Conservation (phyloP, 768 basidiomycete genomes). For the Exsudoporus frostii region DNA sequence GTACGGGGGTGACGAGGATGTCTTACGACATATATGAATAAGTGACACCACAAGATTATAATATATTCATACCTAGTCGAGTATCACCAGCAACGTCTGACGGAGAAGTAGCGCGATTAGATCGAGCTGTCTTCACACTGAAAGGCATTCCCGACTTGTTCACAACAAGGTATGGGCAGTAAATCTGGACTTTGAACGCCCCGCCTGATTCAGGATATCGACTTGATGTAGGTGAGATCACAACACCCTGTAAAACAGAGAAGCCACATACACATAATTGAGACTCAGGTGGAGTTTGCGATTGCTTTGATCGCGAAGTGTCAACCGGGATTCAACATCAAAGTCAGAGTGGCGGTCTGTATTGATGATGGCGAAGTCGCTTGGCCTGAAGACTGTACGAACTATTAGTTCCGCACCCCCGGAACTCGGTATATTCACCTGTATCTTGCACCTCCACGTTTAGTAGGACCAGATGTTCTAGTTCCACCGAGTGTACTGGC, state of each 20-base stretch:
- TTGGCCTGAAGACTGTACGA: constrained; percentile 76
- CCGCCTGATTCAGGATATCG: constrained; percentile 88
- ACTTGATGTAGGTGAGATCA: constrained; percentile 32
- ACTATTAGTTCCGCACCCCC: neutral
- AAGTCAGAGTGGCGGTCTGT: constrained; percentile 90
- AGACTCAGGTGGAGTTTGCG: constrained; percentile 77
- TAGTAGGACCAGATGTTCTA: constrained; percentile 83
- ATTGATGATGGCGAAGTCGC: constrained; percentile 97
- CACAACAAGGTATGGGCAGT: constrained; percentile 82
- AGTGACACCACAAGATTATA: constrained; percentile 11
- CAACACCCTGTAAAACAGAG: neutral
- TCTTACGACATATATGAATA: constrained; percentile 32
- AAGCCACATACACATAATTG: constrained; percentile 80
- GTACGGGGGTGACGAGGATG: constrained; percentile 49
- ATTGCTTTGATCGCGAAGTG: constrained; percentile 67
- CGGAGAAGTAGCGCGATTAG: constrained; percentile 57
- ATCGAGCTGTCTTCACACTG: constrained; percentile 58
- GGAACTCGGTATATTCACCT: constrained; percentile 41
- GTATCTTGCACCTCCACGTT: constrained; percentile 92
- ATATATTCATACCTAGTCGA: constrained; percentile 45
- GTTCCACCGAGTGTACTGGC: constrained; percentile 94
- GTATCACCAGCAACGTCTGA: constrained; percentile 85
- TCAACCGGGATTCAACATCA: constrained; percentile 70
- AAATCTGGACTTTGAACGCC: constrained; percentile 94
- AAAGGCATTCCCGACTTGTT: constrained; percentile 94